Evolutionary conservation across 2,329 filamentous ascomycete species (phyloP).

Genomic region (Colletotrichum zoysiae): DNA sequence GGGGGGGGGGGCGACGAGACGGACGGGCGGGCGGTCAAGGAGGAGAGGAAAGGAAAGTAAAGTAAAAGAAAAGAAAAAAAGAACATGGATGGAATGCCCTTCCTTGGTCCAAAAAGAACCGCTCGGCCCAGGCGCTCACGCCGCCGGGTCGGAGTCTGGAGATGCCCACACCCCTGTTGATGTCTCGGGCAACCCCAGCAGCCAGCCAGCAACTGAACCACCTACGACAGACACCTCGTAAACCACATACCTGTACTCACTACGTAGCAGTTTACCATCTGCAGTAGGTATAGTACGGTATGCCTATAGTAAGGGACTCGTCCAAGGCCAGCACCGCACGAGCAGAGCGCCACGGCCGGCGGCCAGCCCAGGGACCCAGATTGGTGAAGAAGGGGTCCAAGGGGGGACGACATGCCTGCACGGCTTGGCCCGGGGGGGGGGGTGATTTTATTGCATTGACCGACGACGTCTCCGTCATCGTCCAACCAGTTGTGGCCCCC

Average conservation of each 20-base stretch:
- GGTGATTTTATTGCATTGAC: conserved; percentile 32
- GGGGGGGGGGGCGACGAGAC: not conserved
- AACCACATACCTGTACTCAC: no score
- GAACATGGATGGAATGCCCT: conserved; percentile 43
- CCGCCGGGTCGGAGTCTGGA: conserved; percentile 41
- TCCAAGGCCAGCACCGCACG: conserved; percentile 7
- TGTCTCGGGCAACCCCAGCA: conserved; percentile 37
- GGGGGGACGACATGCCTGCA: conserved; percentile 6
- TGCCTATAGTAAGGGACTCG: not conserved
- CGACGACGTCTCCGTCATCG: conserved; percentile 17
- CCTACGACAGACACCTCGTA: no score
- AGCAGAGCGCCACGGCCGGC: conserved; percentile 17
- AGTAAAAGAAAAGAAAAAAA: conserved; percentile 34
- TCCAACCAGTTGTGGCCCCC: conserved; percentile 16
- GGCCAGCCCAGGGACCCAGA: conserved; percentile 12
- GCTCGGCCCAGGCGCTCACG: conserved; percentile 43
- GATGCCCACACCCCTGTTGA: conserved; percentile 33
- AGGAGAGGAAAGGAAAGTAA: conserved; percentile 35
- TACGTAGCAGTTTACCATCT: no score
- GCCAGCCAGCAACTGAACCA: not conserved
- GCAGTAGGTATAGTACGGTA: no score
- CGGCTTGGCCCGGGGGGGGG: conserved; percentile 21
- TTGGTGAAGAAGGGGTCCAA: conserved; percentile 31
- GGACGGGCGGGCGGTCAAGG: conserved; percentile 35
- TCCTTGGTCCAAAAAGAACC: conserved; percentile 38